Evolutionary conservation across 345 rosid species (phyloP), one percentile per base, ranked within the genome.

Genomic region (Euclidium syriacum): DNA sequence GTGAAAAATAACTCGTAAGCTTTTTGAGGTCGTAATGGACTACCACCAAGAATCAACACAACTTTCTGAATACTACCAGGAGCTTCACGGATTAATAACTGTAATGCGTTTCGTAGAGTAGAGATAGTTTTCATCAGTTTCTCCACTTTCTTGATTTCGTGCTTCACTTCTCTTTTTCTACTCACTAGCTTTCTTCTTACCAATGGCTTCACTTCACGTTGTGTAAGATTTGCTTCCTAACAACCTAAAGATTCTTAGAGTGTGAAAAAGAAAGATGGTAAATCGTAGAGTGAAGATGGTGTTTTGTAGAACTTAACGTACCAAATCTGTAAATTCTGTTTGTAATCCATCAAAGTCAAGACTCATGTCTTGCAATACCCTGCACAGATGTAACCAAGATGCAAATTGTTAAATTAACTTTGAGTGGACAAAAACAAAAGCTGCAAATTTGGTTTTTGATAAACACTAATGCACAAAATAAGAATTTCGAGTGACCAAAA

Each of bases 281-380:
- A 67, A 60, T 0, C 8, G 14, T 30, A 48, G 0, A 52, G 42
- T 8, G 46, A 24, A 62, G 73, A 58, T 57, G 33, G 49, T 48
- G 32, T 46, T n/a, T 15, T 20, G 46, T 22, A 26, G 27, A 70
- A 63, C 33, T n/a, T 49, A 68, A 62, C 87, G 44, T 85, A 92
- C 98, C 90, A 85, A 75, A 38, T 90, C 91, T 42, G 53, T 55
- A 34, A 47, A 73, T 62, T 87, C 88, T 12, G 58, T 52, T 18
- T 60, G 81, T 58, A 85, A 51, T 26, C 64, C 52, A 30, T 81
- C 88, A 30, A 79, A 90, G 27, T 87, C 96, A 32, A 79, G 70
- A 56, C 65, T 72, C 25, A 87, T 72, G 26, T 94, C 99, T 82
- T 83, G 91, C 79, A 87, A 75, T 70, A 84, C 73, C 35, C 96